These are phyloP conservation scores for Cytospora schulzeri DNA, from an alignment of 2,329 filamentous ascomycete genomes.

Conservation along the genomic window DNA sequence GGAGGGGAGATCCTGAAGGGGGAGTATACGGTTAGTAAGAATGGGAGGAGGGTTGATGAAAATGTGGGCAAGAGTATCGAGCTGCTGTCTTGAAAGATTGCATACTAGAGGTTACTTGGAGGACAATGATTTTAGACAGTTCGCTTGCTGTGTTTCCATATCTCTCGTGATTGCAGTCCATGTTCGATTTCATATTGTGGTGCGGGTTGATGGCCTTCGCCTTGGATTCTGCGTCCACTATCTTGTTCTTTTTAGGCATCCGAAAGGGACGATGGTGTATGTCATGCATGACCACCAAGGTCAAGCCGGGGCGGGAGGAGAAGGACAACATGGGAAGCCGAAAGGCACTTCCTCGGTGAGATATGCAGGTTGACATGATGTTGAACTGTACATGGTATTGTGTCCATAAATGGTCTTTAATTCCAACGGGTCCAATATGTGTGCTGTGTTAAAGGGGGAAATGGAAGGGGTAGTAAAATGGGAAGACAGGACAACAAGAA, in stretches of 20 bases:
- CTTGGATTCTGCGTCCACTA: neutral
- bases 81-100: slow-evolving; percentile 11
- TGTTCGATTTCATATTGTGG: too few species aligned
- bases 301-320: neutral
- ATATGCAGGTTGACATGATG: neutral
- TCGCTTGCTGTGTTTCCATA: neutral
- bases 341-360: too few species aligned
- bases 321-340: too few species aligned
- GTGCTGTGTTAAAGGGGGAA: too few species aligned
- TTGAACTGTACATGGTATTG: neutral
- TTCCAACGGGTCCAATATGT: too few species aligned
- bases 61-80: slow-evolving; percentile 9
- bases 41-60: slow-evolving; percentile 24
- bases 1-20: slow-evolving; percentile 46
- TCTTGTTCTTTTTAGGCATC: neutral
- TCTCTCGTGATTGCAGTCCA: neutral
- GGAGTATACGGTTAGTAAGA: slow-evolving; percentile 28
- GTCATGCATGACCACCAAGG: neutral
- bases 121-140: neutral
- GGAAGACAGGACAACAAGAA: too few species aligned
- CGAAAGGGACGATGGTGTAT: neutral
- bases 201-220: too few species aligned
- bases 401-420: too few species aligned
- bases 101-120: neutral
- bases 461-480: too few species aligned